Evolutionary conservation across 805 yeast genomes (phyloP).

Genomic region (Wickerhamiella azymoides): DNA sequence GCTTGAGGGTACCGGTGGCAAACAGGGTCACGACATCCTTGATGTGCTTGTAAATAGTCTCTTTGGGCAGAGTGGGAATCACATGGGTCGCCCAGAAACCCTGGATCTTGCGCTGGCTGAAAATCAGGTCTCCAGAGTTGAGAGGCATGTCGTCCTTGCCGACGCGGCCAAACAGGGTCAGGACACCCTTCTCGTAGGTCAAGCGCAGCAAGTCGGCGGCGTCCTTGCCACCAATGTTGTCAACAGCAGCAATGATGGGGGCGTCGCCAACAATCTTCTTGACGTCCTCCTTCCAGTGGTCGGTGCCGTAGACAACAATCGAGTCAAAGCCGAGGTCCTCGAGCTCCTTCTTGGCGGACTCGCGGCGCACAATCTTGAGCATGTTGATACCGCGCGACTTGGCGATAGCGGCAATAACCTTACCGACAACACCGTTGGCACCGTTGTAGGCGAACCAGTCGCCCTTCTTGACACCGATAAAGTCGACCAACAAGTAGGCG

Average conservation of each 20-base stretch:
- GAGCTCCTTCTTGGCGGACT: slow-evolving; percentile 6
- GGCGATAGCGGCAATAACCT: slow-evolving; percentile 2
- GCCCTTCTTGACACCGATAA: slow-evolving; percentile 2
- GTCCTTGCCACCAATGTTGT: slow-evolving; percentile 4
- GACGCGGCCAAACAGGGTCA: slow-evolving; percentile 1
- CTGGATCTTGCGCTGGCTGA: background rate
- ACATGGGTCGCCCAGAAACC: slow-evolving; percentile 4
- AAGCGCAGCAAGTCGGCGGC: background rate
- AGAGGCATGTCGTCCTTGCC: background rate
- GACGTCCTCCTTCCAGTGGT: slow-evolving; percentile 3
- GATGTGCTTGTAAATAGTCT: background rate
- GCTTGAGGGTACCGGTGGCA: background rate
- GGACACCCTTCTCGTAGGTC: slow-evolving; percentile 1
- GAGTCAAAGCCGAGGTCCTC: slow-evolving; percentile 1
- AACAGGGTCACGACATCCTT: background rate
- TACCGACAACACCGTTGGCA: slow-evolving; percentile 8
- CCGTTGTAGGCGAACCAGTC: slow-evolving; percentile 8
- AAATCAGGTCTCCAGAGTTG: background rate
- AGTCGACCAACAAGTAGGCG: slow-evolving; percentile 4
- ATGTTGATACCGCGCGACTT: slow-evolving; percentile 8
- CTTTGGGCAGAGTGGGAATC: background rate
- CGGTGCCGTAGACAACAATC: background rate
- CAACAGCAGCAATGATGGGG: slow-evolving; percentile 4
- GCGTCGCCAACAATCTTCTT: slow-evolving; percentile 3
- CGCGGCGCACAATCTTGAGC: slow-evolving; percentile 9